These are phyloP conservation scores for Boeremia exigua DNA, from an alignment of 2,329 filamentous ascomycete species.

Conservation along the genomic window DNA sequence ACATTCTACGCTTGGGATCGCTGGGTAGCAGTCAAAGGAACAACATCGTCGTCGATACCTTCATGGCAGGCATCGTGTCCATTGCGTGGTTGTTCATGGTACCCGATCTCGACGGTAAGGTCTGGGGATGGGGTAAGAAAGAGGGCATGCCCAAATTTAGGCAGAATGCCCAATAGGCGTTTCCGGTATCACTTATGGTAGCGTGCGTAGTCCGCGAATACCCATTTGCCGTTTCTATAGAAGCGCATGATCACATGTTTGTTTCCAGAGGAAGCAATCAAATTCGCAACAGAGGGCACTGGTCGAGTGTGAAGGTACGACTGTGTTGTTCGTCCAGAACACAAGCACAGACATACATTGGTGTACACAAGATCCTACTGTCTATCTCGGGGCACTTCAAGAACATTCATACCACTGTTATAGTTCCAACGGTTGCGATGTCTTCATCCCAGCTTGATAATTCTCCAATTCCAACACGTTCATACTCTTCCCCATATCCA, in stretches of 20 bases:
- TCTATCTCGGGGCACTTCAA: no score
- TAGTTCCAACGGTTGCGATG: no score
- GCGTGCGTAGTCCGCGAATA: constrained; percentile 4
- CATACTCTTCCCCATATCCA: no score
- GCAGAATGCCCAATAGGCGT: constrained; percentile 32
- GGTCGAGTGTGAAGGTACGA: no score
- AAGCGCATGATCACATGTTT: background rate
- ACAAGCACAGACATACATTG: no score
- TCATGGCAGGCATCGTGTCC: constrained; percentile 60
- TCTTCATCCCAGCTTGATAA: no score
- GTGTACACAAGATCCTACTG: no score
- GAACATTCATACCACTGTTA: no score
- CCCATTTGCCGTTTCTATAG: background rate
- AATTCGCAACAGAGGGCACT: no score
- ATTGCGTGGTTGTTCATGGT: constrained; percentile 63
- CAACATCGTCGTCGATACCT: constrained; percentile 59
- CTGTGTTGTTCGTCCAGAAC: no score
- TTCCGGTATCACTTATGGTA: background rate
- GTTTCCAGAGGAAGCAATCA: no score
- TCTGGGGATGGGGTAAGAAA: constrained; percentile 64
- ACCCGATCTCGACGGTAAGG: constrained; percentile 63
- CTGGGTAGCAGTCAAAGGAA: constrained; percentile 62
- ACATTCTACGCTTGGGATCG: constrained; percentile 69
- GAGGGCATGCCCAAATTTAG: constrained; percentile 52
- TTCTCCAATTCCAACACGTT: no score